Evolutionary conservation across 352 stramenopile species (phyloP).

Genomic region (Pythium volutum): DNA sequence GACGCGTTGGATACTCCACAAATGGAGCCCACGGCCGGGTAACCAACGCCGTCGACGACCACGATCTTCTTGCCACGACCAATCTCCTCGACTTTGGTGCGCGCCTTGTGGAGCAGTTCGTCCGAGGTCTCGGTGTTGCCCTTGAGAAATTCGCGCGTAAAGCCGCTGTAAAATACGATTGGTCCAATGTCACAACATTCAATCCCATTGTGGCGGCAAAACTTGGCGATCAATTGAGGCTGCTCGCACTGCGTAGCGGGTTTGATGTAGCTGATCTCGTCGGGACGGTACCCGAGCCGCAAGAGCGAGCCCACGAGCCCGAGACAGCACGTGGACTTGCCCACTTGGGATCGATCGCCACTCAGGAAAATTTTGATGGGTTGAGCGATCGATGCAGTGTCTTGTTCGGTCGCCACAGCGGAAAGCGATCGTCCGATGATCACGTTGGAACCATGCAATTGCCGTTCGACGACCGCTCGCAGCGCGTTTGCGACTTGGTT

Average conservation of each 20-base stretch:
- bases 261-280: conserved; percentile 97
- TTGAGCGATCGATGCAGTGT: not conserved
- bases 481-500: conserved; percentile 11
- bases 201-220: conserved; percentile 90
- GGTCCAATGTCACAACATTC: conserved; percentile 88
- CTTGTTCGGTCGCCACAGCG: not conserved
- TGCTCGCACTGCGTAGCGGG: conserved; percentile 96
- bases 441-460: conserved; percentile 11
- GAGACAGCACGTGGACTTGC: conserved; percentile 96
- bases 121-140: conserved; percentile 83
- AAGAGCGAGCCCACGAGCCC: conserved; percentile 91
- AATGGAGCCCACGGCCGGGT: conserved; percentile 88
- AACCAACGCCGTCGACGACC: conserved; percentile 97
- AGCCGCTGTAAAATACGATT: conserved; percentile 96
- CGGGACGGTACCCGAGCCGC: conserved; percentile 46
- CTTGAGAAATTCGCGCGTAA: conserved; percentile 95
- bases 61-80: conserved; percentile 89
- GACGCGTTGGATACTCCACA: conserved; percentile 75
- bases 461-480: conserved; percentile 16
- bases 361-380: conserved; percentile 69
- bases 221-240: conserved; percentile 92
- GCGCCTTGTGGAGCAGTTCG: conserved; percentile 84
- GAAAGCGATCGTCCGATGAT: conserved; percentile 17
- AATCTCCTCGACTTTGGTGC: conserved; percentile 86
- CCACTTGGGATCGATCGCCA: conserved; percentile 88